Evolutionary conservation across 2,329 filamentous ascomycete genomes (phyloP).

Genomic region (Paraphaeosphaeria minitans): DNA sequence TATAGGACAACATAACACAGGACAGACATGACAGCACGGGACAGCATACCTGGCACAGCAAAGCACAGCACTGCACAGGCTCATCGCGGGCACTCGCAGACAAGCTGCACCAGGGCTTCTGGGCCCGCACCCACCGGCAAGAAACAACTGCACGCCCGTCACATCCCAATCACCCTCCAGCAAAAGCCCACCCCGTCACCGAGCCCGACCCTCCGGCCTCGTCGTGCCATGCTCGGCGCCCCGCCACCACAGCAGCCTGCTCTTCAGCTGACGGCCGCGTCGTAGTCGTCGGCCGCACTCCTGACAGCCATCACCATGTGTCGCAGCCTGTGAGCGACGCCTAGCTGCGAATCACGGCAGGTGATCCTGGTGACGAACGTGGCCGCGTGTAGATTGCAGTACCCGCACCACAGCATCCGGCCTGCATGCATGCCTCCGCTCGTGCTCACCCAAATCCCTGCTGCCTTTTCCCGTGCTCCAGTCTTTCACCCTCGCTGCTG

Average conservation of each 20-base stretch:
- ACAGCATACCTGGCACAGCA: too few species aligned
- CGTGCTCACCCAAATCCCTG: slow-evolving; percentile 7
- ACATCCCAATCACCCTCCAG: slow-evolving; percentile 3
- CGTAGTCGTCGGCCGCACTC: not conserved
- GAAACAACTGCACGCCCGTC: slow-evolving; percentile 17
- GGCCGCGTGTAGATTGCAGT: not conserved
- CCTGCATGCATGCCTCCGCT: slow-evolving; percentile 4
- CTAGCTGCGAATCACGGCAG: slow-evolving; percentile 13
- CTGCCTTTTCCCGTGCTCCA: not conserved
- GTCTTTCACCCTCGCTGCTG: not conserved
- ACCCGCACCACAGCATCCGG: slow-evolving; percentile 3
- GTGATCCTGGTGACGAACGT: slow-evolving; percentile 6
- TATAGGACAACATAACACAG: too few species aligned
- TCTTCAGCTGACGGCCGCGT: not conserved
- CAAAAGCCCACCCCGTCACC: not conserved
- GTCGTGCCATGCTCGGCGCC: not conserved
- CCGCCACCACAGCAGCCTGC: not conserved
- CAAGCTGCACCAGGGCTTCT: too few species aligned
- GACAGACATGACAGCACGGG: too few species aligned
- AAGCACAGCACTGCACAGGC: too few species aligned
- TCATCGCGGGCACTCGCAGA: too few species aligned
- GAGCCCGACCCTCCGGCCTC: not conserved
- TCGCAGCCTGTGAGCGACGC: not conserved
- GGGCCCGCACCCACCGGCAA: slow-evolving; percentile 2
- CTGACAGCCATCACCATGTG: not conserved